Base-by-base conservation (phyloP, 805 yeast species). In the Myxozyma melibiosi region DNA sequence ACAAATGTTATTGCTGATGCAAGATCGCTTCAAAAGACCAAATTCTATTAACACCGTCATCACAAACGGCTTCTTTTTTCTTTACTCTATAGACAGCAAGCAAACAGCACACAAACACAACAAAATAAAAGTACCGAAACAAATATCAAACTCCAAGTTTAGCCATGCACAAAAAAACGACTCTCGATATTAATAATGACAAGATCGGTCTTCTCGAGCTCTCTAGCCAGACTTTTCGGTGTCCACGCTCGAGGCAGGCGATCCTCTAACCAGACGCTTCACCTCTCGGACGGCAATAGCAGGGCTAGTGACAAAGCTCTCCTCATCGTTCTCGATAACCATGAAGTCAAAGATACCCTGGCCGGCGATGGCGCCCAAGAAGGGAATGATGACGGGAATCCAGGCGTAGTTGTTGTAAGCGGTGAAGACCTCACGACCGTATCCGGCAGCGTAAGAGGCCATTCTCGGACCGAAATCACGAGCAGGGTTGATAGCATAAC, bases 401-500 rank as follows among this genome's bases (percentile, higher is more conserved):
- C 84, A 80, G 65, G 78, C 78, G 67, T 78, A 80, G 64, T 75
- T 73, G 66, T 72, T 70, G 55, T 76, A 72, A 16, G 67, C 63
- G 16, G 70, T 65, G 41, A 51, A 61, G 63, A 67, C 70, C 35
- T 68, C 75, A 30, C 67, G 66, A 39, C 78, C 76, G 59, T 78
- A 78, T 30, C 84, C 84, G 35, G 78, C 72, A 51, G 78, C 70
- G 38, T 73, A 71, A 18, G 81, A 68, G 34, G 81, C 81, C 39
- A 80, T 65, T 63, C 84, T 71, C 55, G 84, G 84, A 20, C 79
- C 82, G 49, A 80, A 71, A 68, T 80, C 84, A 70, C 84, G 77
- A 31, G 83, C 83, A 55, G 76, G 70, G 69, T 80, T 80, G 65
- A 80, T 68, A 39, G 83, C 84, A 63, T 78, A 78, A 18, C 82